phyloP scores from a whole-genome alignment of 352 stramenopile genomes.

The Saprolegnia parasitica region DNA sequence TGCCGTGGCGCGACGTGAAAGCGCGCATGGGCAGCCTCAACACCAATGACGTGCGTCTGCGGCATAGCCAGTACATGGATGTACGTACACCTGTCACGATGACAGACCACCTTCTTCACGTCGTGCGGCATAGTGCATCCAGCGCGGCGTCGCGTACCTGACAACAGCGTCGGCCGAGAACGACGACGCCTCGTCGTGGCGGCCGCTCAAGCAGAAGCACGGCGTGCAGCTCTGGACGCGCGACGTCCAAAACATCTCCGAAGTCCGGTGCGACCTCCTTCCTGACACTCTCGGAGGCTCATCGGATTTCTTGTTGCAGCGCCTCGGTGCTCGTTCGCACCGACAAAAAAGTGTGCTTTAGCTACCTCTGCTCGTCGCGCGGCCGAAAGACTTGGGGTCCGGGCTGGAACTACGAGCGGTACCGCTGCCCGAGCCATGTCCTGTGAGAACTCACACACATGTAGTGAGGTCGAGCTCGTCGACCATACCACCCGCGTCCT shows the following conservation, averaged over 20 bases:
- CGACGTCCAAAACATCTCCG: background rate
- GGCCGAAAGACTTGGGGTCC: constrained; percentile 9
- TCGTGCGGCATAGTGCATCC: background rate
- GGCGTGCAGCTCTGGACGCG: background rate
- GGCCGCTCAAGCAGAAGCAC: background rate
- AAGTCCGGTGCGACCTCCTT: background rate
- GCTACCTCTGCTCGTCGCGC: background rate
- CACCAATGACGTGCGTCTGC: background rate
- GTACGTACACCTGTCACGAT: background rate
- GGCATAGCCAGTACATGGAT: background rate
- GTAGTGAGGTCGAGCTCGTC: constrained; percentile 10
- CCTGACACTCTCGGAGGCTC: background rate
- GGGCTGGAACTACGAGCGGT: constrained; percentile 10
- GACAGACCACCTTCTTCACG: background rate
- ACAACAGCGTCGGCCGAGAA: background rate
- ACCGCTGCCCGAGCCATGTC: background rate
- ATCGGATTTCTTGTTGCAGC: background rate
- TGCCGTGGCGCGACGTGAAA: background rate
- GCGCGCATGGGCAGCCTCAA: background rate
- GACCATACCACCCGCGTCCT: background rate
- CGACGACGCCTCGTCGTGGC: background rate
- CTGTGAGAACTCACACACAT: background rate
- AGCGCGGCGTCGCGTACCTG: background rate
- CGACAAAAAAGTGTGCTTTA: background rate
- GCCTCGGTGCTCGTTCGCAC: constrained; percentile 1